These are phyloP conservation scores for Sphaerostilbella broomeana DNA, from an alignment of 2,329 filamentous ascomycete genomes.

Conservation along the genomic window DNA sequence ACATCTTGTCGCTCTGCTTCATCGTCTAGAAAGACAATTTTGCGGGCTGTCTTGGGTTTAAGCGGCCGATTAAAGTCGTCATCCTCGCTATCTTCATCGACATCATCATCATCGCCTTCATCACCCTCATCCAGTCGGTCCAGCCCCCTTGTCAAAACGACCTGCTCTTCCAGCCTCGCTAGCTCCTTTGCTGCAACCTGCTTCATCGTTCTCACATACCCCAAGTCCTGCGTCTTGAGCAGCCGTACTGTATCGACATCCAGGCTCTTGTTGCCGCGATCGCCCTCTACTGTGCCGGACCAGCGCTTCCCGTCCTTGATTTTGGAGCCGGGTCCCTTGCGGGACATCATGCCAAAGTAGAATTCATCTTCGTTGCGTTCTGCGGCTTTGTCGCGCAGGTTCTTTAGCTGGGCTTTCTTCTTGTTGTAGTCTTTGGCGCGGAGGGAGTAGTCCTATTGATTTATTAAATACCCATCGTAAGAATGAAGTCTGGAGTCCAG, in stretches of 20 bases:
- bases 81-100: constrained; percentile 28
- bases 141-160: constrained; percentile 37
- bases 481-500: neutral
- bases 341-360: constrained; percentile 63
- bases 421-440: constrained; percentile 60
- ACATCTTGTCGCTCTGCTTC: constrained; percentile 30
- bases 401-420: constrained; percentile 56
- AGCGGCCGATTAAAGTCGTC: constrained; percentile 22
- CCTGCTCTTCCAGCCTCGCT: constrained; percentile 45
- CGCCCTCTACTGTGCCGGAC: constrained; percentile 50
- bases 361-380: constrained; percentile 68
- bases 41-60: constrained; percentile 33
- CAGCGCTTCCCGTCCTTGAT: constrained; percentile 45
- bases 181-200: constrained; percentile 55
- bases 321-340: constrained; percentile 46
- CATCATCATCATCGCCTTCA: constrained; percentile 26
- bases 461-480: neutral
- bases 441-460: constrained; percentile 53
- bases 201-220: constrained; percentile 56
- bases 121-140: constrained; percentile 32
- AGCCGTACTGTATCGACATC: constrained; percentile 52
- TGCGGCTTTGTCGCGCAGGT: constrained; percentile 53
- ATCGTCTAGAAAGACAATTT: constrained; percentile 47
- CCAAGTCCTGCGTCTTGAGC: constrained; percentile 63
- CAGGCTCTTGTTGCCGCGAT: constrained; percentile 51